Evolutionary conservation across 257 asterid genomes (phyloP), one percentile per base, ranked within the genome.

Genomic region (Ophiorrhiza pumila): DNA sequence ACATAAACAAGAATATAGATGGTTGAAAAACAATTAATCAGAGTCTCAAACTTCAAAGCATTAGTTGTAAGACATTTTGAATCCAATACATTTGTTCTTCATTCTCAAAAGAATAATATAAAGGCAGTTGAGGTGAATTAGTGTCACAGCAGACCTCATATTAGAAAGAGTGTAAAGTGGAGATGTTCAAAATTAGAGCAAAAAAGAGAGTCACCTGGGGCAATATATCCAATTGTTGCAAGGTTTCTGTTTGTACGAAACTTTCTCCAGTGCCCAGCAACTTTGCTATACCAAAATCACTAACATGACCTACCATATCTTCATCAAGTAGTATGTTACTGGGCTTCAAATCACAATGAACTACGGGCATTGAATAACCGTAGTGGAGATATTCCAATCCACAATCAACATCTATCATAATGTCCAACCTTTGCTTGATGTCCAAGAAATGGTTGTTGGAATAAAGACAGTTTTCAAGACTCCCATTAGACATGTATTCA

Each of bases 401-500:
- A 56, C 61, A 56, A 25, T 15, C 61, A 1, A 56, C 61, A 56
- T 56, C 34, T 56, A 56, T 56, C 61, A 56, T 56, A 10, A 56
- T 56, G 5, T 56, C 61, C 32, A 56, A 25, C 3, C 61, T 56
- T 56, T 56, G 61, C 7, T 0, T 23, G 9, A 56, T 56, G 14
- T 23, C 12, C 17, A 56, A 56, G 61, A 23, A 2, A 0, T 56
- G 61, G 17, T 12, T 0, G 14, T 27, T 6, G 17, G 15, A 25
- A 56, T 56, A 25, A 56, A 56, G 61, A 32, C 61, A 56, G 9
- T 56, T 56, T 10, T 56, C 61, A 7, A 56, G 61, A 2, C 61
- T 56, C 25, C 61, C 61, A 56, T 56, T 56, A 56, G 61, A 18
- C 34, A 56, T 56, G 61, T 56, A 56, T 56, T 56, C 61, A 23